phyloP scores from a whole-genome alignment of 805 yeast genomes.

The Zygotorulaspora danielsina region DNA sequence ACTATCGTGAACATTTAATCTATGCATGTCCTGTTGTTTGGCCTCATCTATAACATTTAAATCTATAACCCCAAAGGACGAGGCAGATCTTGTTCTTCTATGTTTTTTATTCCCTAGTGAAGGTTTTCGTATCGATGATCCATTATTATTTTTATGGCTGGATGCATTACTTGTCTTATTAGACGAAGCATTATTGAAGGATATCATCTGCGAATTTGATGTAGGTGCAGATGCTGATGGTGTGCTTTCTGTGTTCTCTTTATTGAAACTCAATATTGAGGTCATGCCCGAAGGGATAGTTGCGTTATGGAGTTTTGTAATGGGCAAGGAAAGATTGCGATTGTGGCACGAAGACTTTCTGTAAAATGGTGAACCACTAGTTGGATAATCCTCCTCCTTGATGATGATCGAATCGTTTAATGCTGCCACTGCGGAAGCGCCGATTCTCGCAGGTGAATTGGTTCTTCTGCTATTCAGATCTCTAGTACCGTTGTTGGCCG shows the following conservation, averaged over 20 bases:
- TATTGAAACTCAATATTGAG: conserved; percentile 23
- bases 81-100: conserved; percentile 28
- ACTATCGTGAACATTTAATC: conserved; percentile 5
- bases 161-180: neutral
- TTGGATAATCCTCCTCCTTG: conserved; percentile 26
- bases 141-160: neutral
- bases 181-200: neutral
- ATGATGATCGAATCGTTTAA: conserved; percentile 30
- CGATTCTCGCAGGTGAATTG: conserved; percentile 64
- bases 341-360: conserved; percentile 11
- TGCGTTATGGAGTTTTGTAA: conserved; percentile 10
- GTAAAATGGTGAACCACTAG: conserved; percentile 2
- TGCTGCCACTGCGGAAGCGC: conserved; percentile 66
- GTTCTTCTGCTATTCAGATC: conserved; percentile 37
- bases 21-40: conserved; percentile 10
- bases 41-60: conserved; percentile 25
- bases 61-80: conserved; percentile 32
- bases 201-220: neutral
- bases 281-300: conserved; percentile 20
- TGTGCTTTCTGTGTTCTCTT: conserved; percentile 1
- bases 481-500: neutral
- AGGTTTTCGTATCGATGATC: conserved; percentile 6
- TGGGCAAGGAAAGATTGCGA: conserved; percentile 25
- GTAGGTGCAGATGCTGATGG: neutral
- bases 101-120: conserved; percentile 21